Evolutionary conservation across 495 filamentous ascomycete species (phyloP).

Genomic region (Trichoderma orchidacearum): DNA sequence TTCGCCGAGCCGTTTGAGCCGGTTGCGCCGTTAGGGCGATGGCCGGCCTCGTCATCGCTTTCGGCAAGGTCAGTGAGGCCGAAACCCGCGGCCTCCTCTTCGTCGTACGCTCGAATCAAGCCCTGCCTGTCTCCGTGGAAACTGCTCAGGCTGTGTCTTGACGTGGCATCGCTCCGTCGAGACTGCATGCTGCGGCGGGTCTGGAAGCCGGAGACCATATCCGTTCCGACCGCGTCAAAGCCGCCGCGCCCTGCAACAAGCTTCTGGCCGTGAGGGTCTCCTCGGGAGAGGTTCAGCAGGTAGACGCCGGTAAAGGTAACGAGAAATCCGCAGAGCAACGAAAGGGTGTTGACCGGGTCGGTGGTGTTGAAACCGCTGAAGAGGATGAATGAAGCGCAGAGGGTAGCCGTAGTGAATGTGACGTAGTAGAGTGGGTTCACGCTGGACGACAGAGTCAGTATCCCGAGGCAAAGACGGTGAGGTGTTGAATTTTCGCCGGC

Average conservation of each 20-base stretch:
- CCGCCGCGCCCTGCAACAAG: conserved; percentile 50
- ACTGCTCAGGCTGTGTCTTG: conserved; percentile 42
- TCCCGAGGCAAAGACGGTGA: background rate
- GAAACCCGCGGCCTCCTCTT: conserved; percentile 55
- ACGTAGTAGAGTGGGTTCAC: conserved; percentile 99
- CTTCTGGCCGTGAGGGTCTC: conserved; percentile 69
- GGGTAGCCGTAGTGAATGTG: conserved; percentile 93
- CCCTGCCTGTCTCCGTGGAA: conserved; percentile 58
- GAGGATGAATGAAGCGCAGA: conserved; percentile 92
- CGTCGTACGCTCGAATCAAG: conserved; percentile 71
- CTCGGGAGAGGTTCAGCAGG: conserved; percentile 83
- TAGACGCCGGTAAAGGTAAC: conserved; percentile 97
- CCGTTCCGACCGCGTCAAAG: conserved; percentile 71
- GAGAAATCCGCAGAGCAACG: conserved; percentile 84
- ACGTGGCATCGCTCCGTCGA: conserved; percentile 39
- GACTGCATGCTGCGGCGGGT: conserved; percentile 89
- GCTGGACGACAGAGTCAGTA: conserved; percentile 36
- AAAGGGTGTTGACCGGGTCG: conserved; percentile 79
- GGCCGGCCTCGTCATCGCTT: conserved; percentile 23
- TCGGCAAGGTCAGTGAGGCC: conserved; percentile 50
- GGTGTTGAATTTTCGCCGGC: no score
- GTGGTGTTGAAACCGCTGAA: conserved; percentile 97
- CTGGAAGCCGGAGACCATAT: conserved; percentile 75
- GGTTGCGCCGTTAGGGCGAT: conserved; percentile 16
- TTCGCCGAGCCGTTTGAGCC: conserved; percentile 9